Evolutionary conservation across 306 rosid species (phyloP), one percentile per base, ranked within the genome.

Genomic region (Rosa persica): DNA sequence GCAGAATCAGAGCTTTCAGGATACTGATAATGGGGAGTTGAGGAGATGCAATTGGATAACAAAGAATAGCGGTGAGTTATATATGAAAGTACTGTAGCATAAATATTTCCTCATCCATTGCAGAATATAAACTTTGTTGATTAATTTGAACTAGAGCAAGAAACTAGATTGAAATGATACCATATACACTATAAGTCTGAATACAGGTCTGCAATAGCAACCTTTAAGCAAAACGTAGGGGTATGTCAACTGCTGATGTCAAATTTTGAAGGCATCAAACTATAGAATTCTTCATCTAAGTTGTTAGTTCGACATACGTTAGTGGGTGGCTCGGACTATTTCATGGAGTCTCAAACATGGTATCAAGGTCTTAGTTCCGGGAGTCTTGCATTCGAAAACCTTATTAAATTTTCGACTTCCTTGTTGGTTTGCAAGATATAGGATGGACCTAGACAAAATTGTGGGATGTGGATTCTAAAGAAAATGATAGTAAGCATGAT

Each of bases 31-130:
- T 44, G 93, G 78, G 51, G 97, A 93, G 61, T 73, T 90, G 74
- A 91, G 43, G 82, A 87, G 98, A 83, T 93, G 97, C 85, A 91
- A 93, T 39, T 93, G 98, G 98, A 89, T 93, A 76, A 91, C 96
- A 54, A 86, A 86, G 70, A 93, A 74, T 27, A 86, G 98, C 79
- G 98, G 98, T 91, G 86, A 79, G 83, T 60, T 30, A 19, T 9
- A 3, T 43, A 25, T 61, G 19, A 11, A 30, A 25, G 42, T 13
- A 30, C 40, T 30, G 20, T 30, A 3, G 47, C 15, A 2, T 15
- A 34, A 15, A 23, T 68, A 23, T 38, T 27, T 61, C 71, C 44
- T 61, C 71, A 61, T 38, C 47, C 13, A 25, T 20, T 60, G 39
- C 20, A 74, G 25, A 42, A 61, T 30, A 16, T 30, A 12, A 12